phyloP scores from a whole-genome alignment of 2,329 filamentous ascomycete genomes.

The Hirsutella rhossiliensis region DNA sequence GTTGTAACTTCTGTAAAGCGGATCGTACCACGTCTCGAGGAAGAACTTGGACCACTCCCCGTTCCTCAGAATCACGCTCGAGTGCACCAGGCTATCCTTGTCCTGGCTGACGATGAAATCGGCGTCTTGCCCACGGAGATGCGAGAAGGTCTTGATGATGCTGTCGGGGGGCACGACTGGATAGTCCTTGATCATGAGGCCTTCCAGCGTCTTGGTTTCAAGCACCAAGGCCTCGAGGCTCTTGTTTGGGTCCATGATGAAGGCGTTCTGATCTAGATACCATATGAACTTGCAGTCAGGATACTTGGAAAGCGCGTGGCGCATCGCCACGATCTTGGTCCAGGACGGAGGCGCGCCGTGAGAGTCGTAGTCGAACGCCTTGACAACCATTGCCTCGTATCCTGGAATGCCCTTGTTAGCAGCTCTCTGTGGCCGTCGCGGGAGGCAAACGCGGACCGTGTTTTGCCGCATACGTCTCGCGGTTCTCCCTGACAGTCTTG shows the following conservation, averaged over 20 bases:
- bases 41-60: slow-evolving; percentile 91
- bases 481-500: slow-evolving; percentile 66
- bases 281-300: slow-evolving; percentile 74
- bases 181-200: slow-evolving; percentile 71
- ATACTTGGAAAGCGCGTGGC: slow-evolving; percentile 74
- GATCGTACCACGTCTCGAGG: slow-evolving; percentile 91
- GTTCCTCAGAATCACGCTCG: slow-evolving; percentile 68
- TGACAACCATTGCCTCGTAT: slow-evolving; percentile 75
- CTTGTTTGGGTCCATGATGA: slow-evolving; percentile 75
- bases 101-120: slow-evolving; percentile 82
- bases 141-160: slow-evolving; percentile 87
- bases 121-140: slow-evolving; percentile 65
- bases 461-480: slow-evolving; percentile 69
- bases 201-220: slow-evolving; percentile 53
- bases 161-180: slow-evolving; percentile 90
- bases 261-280: slow-evolving; percentile 71
- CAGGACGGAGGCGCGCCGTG: slow-evolving; percentile 49
- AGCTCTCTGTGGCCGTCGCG: background rate
- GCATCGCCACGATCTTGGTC: slow-evolving; percentile 72
- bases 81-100: slow-evolving; percentile 60
- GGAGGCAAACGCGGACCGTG: slow-evolving; percentile 52
- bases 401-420: slow-evolving; percentile 36
- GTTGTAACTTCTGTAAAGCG: slow-evolving; percentile 85
- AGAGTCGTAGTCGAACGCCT: slow-evolving; percentile 63
- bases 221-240: slow-evolving; percentile 63